A percentile compares a stretch with the other conserved stretches of the same genome.
These are phyloP conservation scores for Acanthochlamys bracteata DNA, from an alignment of 106 monocot genomes.

Conservation along the genomic window DNA sequence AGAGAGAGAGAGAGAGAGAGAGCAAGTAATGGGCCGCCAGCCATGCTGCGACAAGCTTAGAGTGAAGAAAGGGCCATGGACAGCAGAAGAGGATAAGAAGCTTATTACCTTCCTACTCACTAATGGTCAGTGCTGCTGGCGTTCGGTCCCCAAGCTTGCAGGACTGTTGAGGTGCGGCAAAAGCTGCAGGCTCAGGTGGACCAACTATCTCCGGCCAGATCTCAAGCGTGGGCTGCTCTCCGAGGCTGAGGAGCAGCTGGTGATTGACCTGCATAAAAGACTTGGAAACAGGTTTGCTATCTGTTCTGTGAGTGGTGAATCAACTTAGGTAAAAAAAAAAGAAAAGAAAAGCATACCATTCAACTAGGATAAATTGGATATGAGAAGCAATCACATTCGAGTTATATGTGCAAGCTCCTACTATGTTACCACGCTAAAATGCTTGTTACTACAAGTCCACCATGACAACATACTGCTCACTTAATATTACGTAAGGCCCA, in stretches of 20 bases:
- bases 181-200: conserved; percentile 74
- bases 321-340: too few relatives aligned
- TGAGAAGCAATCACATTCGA: too few relatives aligned
- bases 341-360: too few relatives aligned
- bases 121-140: conserved; percentile 71
- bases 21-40: conserved; percentile 53
- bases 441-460: too few relatives aligned
- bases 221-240: conserved; percentile 73
- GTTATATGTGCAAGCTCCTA: too few relatives aligned
- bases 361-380: too few relatives aligned
- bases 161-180: conserved; percentile 69
- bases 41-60: conserved; percentile 75
- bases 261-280: conserved; percentile 67
- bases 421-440: too few relatives aligned
- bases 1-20: not conserved
- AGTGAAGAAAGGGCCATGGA: conserved; percentile 80
- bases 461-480: too few relatives aligned
- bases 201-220: conserved; percentile 76
- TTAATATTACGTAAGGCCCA: too few relatives aligned
- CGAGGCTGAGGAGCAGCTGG: conserved; percentile 62
- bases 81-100: conserved; percentile 70
- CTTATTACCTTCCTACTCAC: conserved; percentile 51
- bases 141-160: conserved; percentile 70
- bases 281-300: conserved; percentile 49
- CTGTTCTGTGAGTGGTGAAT: too few relatives aligned